Evolutionary conservation across 2,329 filamentous ascomycete species (phyloP).

Genomic region (Zelopaecilomyces penicillatus): DNA sequence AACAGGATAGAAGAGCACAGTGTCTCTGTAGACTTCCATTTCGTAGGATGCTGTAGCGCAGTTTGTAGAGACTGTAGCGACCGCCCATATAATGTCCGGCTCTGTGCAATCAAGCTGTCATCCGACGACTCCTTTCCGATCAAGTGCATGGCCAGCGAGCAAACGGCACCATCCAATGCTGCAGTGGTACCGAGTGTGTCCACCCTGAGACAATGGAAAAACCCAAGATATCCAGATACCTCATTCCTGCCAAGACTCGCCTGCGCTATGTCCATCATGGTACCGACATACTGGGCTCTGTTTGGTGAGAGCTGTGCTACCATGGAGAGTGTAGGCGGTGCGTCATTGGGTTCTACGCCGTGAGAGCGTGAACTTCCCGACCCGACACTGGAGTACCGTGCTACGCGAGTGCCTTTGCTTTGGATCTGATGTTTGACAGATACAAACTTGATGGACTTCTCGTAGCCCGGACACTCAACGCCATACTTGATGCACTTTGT

Average conservation of each 20-base stretch:
- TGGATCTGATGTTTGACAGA: slow-evolving; percentile 30
- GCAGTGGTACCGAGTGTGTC: slow-evolving; percentile 25
- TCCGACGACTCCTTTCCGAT: slow-evolving; percentile 26
- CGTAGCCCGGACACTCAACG: slow-evolving; percentile 30
- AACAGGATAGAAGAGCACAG: slow-evolving; percentile 32
- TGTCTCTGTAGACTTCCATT: slow-evolving; percentile 33
- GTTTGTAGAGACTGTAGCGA: slow-evolving; percentile 27
- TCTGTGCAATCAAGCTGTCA: slow-evolving; percentile 21
- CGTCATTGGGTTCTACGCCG: not conserved
- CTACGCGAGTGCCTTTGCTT: slow-evolving; percentile 14
- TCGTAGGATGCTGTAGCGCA: slow-evolving; percentile 26
- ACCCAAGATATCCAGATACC: slow-evolving; percentile 14
- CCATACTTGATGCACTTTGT: slow-evolving; percentile 32
- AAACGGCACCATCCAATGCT: slow-evolving; percentile 30
- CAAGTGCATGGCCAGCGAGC: slow-evolving; percentile 29
- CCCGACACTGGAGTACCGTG: slow-evolving; percentile 6
- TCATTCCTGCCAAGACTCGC: slow-evolving; percentile 12
- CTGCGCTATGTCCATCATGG: slow-evolving; percentile 20
- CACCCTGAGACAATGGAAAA: slow-evolving; percentile 19
- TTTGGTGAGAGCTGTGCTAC: slow-evolving; percentile 11
- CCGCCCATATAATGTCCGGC: slow-evolving; percentile 29
- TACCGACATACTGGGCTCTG: slow-evolving; percentile 23
- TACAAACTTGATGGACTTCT: slow-evolving; percentile 31
- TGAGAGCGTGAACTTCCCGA: slow-evolving; percentile 15
- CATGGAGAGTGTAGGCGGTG: slow-evolving; percentile 6